Evolutionary conservation across 2,329 filamentous ascomycete species (phyloP).

Genomic region (Ambrosiella cleistominuta): DNA sequence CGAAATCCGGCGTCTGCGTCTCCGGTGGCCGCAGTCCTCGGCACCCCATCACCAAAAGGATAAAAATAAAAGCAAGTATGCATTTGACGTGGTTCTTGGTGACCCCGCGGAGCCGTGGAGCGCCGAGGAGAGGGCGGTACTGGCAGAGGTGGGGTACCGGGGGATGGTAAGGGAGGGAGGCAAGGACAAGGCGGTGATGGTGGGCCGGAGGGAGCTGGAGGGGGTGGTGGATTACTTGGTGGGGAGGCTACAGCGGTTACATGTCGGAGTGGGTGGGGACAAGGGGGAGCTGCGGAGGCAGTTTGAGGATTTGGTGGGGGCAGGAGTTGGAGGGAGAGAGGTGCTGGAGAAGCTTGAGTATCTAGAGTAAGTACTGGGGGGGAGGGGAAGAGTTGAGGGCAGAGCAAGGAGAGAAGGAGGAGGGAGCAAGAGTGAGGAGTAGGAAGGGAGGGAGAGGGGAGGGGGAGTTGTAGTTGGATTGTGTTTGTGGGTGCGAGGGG

Average conservation of each 20-base stretch:
- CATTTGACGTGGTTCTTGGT: conserved; percentile 39
- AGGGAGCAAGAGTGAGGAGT: neutral
- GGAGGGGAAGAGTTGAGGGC: neutral
- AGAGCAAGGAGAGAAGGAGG: neutral
- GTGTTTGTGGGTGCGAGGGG: no score
- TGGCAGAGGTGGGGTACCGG: conserved; percentile 33
- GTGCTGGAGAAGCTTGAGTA: conserved; percentile 62
- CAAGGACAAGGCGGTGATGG: conserved; percentile 20
- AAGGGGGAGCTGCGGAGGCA: conserved; percentile 55
- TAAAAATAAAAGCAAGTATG: conserved; percentile 32
- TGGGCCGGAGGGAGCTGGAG: conserved; percentile 68
- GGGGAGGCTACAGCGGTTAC: conserved; percentile 71
- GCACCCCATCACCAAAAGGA: no score
- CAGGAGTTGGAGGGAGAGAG: conserved; percentile 32
- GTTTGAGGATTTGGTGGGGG: conserved; percentile 49
- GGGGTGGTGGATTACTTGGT: conserved; percentile 75
- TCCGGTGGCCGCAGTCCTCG: conserved; percentile 15
- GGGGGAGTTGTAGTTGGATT: no score
- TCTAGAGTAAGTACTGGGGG: conserved; percentile 34
- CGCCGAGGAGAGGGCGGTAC: conserved; percentile 24
- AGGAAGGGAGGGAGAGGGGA: neutral
- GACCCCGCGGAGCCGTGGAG: conserved; percentile 34
- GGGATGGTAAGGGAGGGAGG: conserved; percentile 27
- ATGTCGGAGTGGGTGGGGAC: conserved; percentile 60
- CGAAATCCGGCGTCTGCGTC: conserved; percentile 45